Evolutionary conservation across 495 filamentous ascomycete species (phyloP), one percentile per base, ranked within the genome.

Genomic region (Aspergillus nanangensis): DNA sequence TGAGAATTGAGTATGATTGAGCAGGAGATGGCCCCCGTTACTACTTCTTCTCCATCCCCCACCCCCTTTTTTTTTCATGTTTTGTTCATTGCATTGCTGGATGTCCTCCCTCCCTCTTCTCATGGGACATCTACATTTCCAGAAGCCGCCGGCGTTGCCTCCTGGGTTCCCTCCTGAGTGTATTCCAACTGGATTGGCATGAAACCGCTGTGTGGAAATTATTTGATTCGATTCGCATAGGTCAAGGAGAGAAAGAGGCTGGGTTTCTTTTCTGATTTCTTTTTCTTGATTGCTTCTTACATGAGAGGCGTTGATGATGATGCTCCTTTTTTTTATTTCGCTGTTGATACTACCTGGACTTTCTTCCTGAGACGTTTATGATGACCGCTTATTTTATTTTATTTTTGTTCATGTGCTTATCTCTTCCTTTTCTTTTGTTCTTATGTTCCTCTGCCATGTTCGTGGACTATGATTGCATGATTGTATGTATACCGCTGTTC

Each of bases 391-490:
- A 24, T 21, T 45, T 36, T 48, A 14, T 48, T 20, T 36, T 45
- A 31, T 5, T 44, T 35, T 17, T 35, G 29, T 39, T n/a, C 45
- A 14, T 41, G 23, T 47, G 45, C 24, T 38, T 22, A 23, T 55
- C 36, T 27, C 29, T 44, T 44, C 24, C 46, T 39, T 49, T 42
- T 17, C 17, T 48, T 45, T 33, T 17, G 42, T 23, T 50, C 47
- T 55, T 49, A 44, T 40, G 47, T 61, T 45, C 45, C 46, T 46
- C 58, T 57, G 25, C 25, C 7, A 38, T 19, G 37, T 61, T 57
- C 55, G 62, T 52, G 57, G 61, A 65, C 60, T 47, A 63, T 65
- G 62, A 65, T 55, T 61, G 54, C 56, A 59, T 63, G 61, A 65
- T 67, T n/a, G 63, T 69, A 65, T 55, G 63, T 63, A 67, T 69